Percentiles rank a stretch among this genome's conserved stretches.
These are phyloP conservation scores for Bacidia rubella DNA, from an alignment of 495 filamentous ascomycete genomes.

Conservation along the genomic window DNA sequence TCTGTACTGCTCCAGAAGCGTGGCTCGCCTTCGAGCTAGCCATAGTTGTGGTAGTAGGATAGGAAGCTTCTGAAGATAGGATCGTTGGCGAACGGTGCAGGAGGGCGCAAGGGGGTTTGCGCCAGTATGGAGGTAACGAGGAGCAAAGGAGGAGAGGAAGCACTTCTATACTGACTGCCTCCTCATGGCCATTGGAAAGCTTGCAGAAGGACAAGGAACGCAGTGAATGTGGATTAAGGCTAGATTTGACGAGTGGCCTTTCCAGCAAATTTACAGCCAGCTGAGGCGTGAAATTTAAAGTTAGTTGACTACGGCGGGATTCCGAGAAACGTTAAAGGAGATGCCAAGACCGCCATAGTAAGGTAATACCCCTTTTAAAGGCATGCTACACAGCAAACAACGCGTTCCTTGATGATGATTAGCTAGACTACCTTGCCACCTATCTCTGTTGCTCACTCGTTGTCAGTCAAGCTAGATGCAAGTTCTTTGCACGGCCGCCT, in stretches of 20 bases:
- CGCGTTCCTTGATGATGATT: too few species aligned
- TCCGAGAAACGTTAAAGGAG: too few species aligned
- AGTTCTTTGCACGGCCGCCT: too few species aligned
- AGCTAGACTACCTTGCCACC: too few species aligned
- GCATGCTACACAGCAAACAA: too few species aligned
- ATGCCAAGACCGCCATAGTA: not conserved
- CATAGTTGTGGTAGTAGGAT: conserved; percentile 23
- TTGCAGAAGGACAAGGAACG: too few species aligned
- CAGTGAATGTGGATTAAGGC: not conserved
- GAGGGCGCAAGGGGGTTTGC: not conserved
- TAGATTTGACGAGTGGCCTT: not conserved
- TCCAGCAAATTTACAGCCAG: not conserved
- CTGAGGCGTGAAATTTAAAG: not conserved
- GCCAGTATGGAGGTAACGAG: not conserved
- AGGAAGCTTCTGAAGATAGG: not conserved
- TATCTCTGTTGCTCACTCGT: too few species aligned
- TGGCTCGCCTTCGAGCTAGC: conserved; percentile 36
- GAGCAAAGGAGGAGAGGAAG: not conserved
- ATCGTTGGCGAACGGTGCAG: not conserved
- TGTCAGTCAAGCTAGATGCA: too few species aligned
- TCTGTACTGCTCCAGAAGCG: conserved; percentile 53
- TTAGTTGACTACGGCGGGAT: too few species aligned
- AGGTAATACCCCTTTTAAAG: too few species aligned
- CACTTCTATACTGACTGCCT: too few species aligned
- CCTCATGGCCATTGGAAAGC: too few species aligned